A percentile compares a stretch with the other conserved stretches of the same genome.
phyloP scores from a whole-genome alignment of 2,329 filamentous ascomycete species.

The Epichloe sp. region DNA sequence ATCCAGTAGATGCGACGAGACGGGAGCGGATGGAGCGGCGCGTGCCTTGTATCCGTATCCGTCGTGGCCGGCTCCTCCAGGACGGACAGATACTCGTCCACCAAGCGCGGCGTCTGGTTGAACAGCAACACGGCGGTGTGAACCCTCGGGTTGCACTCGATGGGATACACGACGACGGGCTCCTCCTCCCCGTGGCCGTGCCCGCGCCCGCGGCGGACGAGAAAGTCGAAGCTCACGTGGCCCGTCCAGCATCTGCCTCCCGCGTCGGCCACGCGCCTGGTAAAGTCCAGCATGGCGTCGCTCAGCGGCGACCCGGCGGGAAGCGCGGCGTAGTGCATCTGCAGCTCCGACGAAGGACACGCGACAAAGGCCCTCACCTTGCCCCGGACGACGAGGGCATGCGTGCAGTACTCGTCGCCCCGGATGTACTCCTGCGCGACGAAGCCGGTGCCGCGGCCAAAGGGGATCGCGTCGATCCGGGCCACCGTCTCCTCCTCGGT shows the following conservation, averaged over 20 bases:
- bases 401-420: slow-evolving; percentile 56
- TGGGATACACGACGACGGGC: slow-evolving; percentile 42
- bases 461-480: slow-evolving; percentile 29
- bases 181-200: not conserved
- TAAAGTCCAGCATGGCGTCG: slow-evolving; percentile 51
- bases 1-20: slow-evolving; percentile 43
- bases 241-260: slow-evolving; percentile 22
- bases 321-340: slow-evolving; percentile 54
- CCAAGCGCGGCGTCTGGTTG: slow-evolving; percentile 29
- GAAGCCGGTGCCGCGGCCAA: slow-evolving; percentile 41
- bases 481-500: slow-evolving; percentile 42
- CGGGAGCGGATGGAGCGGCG: slow-evolving; percentile 8
- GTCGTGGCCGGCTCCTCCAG: slow-evolving; percentile 16
- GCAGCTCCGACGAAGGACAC: slow-evolving; percentile 47
- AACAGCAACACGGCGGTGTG: slow-evolving; percentile 57
- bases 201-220: not conserved
- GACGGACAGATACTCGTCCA: slow-evolving; percentile 38
- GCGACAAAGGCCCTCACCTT: slow-evolving; percentile 52
- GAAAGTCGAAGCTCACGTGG: slow-evolving; percentile 1
- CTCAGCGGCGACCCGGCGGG: slow-evolving; percentile 39
- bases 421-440: slow-evolving; percentile 51
- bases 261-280: slow-evolving; percentile 39
- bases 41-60: not conserved
- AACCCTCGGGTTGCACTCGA: slow-evolving; percentile 58
- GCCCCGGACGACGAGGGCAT: slow-evolving; percentile 53